Evolutionary conservation across 228 moss, liverwort and hornwort genomes (phyloP).

Genomic region (Sphagnum magellanicum): DNA sequence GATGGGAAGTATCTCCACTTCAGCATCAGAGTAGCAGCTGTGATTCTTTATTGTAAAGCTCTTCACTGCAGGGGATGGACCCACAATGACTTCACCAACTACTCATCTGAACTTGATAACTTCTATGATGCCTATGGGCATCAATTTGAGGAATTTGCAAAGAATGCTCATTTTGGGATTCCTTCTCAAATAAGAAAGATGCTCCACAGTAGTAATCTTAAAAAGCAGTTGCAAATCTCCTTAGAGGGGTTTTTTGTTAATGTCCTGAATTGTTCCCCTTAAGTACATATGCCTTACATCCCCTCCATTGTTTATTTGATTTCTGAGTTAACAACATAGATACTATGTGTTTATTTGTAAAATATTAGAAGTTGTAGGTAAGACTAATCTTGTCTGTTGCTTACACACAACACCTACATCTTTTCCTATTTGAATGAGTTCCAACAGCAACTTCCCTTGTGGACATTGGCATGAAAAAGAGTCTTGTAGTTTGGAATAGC

Average conservation of each 20-base stretch:
- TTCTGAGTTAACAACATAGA: too few species aligned
- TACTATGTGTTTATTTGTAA: too few species aligned
- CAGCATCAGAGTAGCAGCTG: not conserved
- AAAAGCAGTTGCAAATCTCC: not conserved
- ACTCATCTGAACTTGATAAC: not conserved
- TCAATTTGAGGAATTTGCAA: not conserved
- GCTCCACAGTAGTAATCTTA: not conserved
- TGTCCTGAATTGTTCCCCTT: not conserved
- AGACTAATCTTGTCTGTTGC: too few species aligned
- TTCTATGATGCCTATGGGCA: not conserved
- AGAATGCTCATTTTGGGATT: not conserved
- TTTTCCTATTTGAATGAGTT: too few species aligned
- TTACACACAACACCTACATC: too few species aligned
- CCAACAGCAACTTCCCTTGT: too few species aligned
- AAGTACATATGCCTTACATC: too few species aligned
- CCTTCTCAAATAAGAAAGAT: not conserved
- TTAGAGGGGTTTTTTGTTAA: not conserved
- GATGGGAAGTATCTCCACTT: not conserved
- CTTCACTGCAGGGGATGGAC: not conserved
- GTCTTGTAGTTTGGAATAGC: constrained; percentile 40
- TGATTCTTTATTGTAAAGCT: not conserved
- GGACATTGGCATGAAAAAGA: too few species aligned
- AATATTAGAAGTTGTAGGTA: too few species aligned
- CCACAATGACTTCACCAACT: not conserved
- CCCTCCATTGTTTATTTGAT: not conserved